phyloP scores from a whole-genome alignment of 441 rosid genomes.

The Melastoma candidum region DNA sequence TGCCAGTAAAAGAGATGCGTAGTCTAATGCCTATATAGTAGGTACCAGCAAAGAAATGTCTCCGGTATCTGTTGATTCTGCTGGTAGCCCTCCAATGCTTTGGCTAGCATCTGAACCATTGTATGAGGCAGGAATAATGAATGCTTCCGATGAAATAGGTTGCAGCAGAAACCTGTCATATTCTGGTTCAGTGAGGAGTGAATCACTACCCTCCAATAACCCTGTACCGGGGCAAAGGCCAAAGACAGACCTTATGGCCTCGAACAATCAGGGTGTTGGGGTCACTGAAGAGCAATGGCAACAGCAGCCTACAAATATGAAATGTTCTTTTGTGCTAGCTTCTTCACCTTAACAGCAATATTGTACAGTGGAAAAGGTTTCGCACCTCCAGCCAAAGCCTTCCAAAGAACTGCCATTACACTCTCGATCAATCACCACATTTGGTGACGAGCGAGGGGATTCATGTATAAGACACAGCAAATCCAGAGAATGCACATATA shows the following conservation, averaged over 20 bases:
- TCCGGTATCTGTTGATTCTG: conserved; percentile 41
- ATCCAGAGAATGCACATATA: too few species aligned
- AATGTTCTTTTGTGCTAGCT: conserved; percentile 30
- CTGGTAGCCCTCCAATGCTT: conserved; percentile 28
- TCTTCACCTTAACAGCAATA: conserved; percentile 38
- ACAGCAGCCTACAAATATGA: conserved; percentile 41
- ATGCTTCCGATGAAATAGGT: conserved; percentile 32
- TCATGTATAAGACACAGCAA: conserved; percentile 31
- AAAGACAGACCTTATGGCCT: conserved; percentile 42
- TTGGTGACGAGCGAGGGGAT: conserved; percentile 53
- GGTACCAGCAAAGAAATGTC: conserved; percentile 29
- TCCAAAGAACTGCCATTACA: conserved; percentile 34
- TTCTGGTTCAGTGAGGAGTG: conserved; percentile 39
- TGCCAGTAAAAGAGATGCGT: conserved; percentile 42
- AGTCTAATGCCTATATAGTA: conserved; percentile 33
- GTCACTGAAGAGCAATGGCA: conserved; percentile 22
- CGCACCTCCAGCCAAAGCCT: conserved; percentile 45
- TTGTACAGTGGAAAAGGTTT: conserved; percentile 44
- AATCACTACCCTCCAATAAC: conserved; percentile 37
- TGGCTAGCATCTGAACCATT: conserved; percentile 52
- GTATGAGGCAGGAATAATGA: conserved; percentile 31
- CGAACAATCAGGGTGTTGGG: conserved; percentile 35
- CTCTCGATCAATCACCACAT: conserved; percentile 37
- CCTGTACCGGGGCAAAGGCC: conserved; percentile 55
- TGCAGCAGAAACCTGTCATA: conserved; percentile 30